Percentiles rank a stretch among this genome's conserved stretches.
Conservation (phyloP, 1,139 yeast species). For the Candida anutae region DNA sequence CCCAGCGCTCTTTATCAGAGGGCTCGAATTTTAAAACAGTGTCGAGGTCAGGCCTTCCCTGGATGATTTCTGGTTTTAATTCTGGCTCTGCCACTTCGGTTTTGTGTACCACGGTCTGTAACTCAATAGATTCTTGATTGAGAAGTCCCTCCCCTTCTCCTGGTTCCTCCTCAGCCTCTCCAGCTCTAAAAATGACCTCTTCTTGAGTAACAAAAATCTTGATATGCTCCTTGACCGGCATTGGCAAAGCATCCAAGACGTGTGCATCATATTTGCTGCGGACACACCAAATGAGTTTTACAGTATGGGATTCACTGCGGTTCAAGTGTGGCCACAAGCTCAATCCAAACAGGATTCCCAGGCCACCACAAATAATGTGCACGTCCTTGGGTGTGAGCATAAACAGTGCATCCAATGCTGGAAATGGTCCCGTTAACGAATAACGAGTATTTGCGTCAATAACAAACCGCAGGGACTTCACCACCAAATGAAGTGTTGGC, state of each 20-base stretch:
- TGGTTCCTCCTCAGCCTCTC: constrained; percentile 11
- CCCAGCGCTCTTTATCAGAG: constrained; percentile 35
- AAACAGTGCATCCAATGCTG: constrained; percentile 19
- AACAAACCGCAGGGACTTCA: constrained; percentile 11
- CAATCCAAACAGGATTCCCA: constrained; percentile 74
- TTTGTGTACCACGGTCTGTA: constrained; percentile 6
- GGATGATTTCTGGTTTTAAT: constrained; percentile 5
- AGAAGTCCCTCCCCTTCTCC: constrained; percentile 15
- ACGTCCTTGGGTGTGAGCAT: constrained; percentile 42
- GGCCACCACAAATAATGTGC: constrained; percentile 71
- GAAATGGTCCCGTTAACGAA: constrained; percentile 22
- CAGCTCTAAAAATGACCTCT: neutral
- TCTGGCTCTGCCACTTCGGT: constrained; percentile 1
- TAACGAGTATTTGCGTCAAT: constrained; percentile 7
- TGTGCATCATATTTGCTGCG: constrained; percentile 34
- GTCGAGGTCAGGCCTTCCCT: constrained; percentile 37
- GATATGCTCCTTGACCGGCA: constrained; percentile 8
- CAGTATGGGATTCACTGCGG: constrained; percentile 1
- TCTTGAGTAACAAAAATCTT: constrained; percentile 18
- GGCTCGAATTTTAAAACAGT: constrained; percentile 19
- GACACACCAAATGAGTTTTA: constrained; percentile 45
- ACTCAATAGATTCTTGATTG: constrained; percentile 15
- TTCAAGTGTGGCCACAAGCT: constrained; percentile 42
- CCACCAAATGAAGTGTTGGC: constrained; percentile 14
- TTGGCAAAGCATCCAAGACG: constrained; percentile 28